phyloP scores from a whole-genome alignment of 345 rosid species.

The Kandelia obovata region DNA sequence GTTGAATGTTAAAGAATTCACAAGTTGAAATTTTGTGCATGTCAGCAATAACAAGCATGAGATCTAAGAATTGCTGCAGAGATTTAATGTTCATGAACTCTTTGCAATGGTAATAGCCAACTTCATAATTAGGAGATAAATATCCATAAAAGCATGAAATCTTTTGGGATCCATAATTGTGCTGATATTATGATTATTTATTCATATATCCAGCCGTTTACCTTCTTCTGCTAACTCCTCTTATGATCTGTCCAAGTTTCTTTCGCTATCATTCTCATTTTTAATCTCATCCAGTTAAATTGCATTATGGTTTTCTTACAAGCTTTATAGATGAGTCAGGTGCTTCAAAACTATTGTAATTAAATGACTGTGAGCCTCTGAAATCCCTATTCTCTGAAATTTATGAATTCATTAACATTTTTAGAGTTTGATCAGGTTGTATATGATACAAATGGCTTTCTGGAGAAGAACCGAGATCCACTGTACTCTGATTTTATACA shows the following conservation, averaged over 20 bases:
- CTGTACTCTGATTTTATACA: slow-evolving; percentile 54
- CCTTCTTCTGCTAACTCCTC: too few relatives aligned
- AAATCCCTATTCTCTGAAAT: not conserved
- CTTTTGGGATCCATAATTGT: too few relatives aligned
- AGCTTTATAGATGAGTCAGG: not conserved
- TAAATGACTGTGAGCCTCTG: slow-evolving; percentile 1
- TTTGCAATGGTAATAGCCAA: too few relatives aligned
- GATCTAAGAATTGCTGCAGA: too few relatives aligned
- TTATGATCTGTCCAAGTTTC: too few relatives aligned
- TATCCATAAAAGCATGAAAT: too few relatives aligned
- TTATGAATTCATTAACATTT: slow-evolving; percentile 17
- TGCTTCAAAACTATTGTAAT: not conserved
- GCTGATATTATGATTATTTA: too few relatives aligned
- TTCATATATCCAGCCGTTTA: too few relatives aligned
- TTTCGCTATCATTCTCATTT: not conserved
- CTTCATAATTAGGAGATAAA: too few relatives aligned
- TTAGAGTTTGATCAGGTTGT: slow-evolving; percentile 48
- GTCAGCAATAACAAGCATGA: too few relatives aligned
- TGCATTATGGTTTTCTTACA: not conserved
- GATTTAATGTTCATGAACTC: too few relatives aligned
- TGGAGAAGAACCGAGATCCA: slow-evolving; percentile 93
- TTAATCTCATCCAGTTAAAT: slow-evolving; percentile 2
- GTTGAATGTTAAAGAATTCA: not conserved
- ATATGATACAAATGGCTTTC: slow-evolving; percentile 85
- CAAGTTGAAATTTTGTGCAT: not conserved